Conservation (phyloP, 116 monocot species). For the Phalaenopsis hybrid region DNA sequence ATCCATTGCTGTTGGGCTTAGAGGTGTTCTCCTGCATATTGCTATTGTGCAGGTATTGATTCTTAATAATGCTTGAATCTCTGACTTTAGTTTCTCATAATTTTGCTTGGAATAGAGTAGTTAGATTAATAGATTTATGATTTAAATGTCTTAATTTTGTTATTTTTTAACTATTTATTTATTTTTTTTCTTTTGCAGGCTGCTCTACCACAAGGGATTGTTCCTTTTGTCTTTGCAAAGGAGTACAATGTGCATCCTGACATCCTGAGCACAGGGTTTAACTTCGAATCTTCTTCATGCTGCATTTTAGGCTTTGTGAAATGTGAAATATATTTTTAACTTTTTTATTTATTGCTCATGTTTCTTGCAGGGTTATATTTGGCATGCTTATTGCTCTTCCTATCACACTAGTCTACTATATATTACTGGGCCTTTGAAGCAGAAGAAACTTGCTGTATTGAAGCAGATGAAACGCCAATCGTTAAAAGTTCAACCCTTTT, state of each 20-base stretch:
- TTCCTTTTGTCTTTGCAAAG: slow-evolving; percentile 11
- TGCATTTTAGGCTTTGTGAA: background rate
- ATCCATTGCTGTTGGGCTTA: slow-evolving; percentile 54
- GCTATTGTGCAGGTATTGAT: slow-evolving; percentile 71
- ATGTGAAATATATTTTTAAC: no score
- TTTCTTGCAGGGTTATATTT: slow-evolving; percentile 22
- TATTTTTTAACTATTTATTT: no score
- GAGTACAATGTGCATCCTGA: slow-evolving; percentile 13
- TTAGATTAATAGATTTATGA: no score
- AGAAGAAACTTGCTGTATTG: background rate
- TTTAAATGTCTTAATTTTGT: background rate
- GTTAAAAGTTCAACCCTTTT: no score
- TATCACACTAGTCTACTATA: slow-evolving; percentile 22
- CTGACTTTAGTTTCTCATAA: background rate
- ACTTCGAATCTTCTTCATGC: background rate
- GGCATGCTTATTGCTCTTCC: slow-evolving; percentile 27
- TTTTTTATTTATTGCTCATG: background rate
- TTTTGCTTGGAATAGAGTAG: background rate
- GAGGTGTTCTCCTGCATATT: slow-evolving; percentile 69
- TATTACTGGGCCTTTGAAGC: slow-evolving; percentile 18
- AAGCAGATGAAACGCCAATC: background rate
- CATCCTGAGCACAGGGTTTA: slow-evolving; percentile 7
- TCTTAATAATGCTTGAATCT: background rate
- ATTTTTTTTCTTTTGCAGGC: background rate
- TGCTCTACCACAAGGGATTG: slow-evolving; percentile 10